Conservation (phyloP, 2,329 filamentous ascomycete genomes). For the Sclerotinia spermophila region DNA sequence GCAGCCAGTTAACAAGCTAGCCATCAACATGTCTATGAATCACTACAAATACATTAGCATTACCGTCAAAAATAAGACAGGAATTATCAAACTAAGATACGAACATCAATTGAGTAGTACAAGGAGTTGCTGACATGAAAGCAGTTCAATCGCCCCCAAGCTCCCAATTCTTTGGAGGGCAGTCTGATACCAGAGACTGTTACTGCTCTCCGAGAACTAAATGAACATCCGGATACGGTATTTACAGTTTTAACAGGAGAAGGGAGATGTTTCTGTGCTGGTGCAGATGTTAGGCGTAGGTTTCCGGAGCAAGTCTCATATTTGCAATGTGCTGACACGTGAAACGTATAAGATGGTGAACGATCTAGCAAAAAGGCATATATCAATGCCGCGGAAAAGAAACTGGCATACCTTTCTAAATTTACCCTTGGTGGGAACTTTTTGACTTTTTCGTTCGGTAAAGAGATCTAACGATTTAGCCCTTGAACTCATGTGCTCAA, state of each 20-base stretch:
- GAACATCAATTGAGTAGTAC: not conserved
- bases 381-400: conserved; percentile 30
- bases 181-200: conserved; percentile 44
- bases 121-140: conserved; percentile 39
- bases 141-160: conserved; percentile 47
- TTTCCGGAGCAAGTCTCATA: not conserved
- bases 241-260: conserved; percentile 50
- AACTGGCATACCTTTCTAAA: conserved; percentile 27
- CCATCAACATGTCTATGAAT: conserved; percentile 20
- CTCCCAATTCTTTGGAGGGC: conserved; percentile 47
- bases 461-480: not conserved
- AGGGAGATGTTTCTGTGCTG: conserved; percentile 48
- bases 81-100: conserved; percentile 42
- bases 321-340: not conserved
- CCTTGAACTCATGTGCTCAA: conserved; percentile 42
- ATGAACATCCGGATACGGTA: conserved; percentile 46
- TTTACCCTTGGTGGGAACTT: conserved; percentile 26
- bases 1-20: not conserved
- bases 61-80: conserved; percentile 43
- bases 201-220: conserved; percentile 43
- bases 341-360: conserved; percentile 7
- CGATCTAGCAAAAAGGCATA: conserved; percentile 19
- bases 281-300: conserved; percentile 45
- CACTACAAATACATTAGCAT: conserved; percentile 44
- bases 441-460: not conserved